These are phyloP conservation scores for Aspergillus pseudotamarii DNA, from an alignment of 2,329 filamentous ascomycete species.

Conservation along the genomic window DNA sequence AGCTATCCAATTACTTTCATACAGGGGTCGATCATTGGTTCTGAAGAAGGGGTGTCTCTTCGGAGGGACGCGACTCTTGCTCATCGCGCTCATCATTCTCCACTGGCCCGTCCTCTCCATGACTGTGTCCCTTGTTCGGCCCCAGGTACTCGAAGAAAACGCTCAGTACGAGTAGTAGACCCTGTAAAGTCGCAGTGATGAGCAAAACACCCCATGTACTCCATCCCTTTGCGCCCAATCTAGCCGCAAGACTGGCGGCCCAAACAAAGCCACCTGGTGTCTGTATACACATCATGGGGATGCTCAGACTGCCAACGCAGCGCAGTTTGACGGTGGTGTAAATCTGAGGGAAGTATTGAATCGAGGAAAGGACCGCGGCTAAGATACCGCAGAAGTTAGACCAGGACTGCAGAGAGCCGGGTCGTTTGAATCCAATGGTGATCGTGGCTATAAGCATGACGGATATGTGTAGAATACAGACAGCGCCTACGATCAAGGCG, in stretches of 20 bases:
- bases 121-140: slow-evolving; percentile 47
- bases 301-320: slow-evolving; percentile 86
- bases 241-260: slow-evolving; percentile 76
- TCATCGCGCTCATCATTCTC: slow-evolving; percentile 15
- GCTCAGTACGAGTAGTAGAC: slow-evolving; percentile 75
- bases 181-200: slow-evolving; percentile 83
- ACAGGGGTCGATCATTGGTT: slow-evolving; percentile 22
- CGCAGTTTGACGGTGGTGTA: slow-evolving; percentile 85
- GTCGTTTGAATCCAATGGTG: slow-evolving; percentile 66
- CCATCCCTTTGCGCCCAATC: slow-evolving; percentile 83
- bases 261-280: slow-evolving; percentile 91
- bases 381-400: slow-evolving; percentile 83
- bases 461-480: slow-evolving; percentile 76
- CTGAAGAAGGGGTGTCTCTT: slow-evolving; percentile 40
- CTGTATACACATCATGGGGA: slow-evolving; percentile 98
- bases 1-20: background rate
- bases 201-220: slow-evolving; percentile 94
- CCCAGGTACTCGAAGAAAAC: slow-evolving; percentile 65
- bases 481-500: slow-evolving; percentile 71
- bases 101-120: slow-evolving; percentile 22
- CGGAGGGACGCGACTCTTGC: slow-evolving; percentile 28
- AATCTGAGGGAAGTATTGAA: slow-evolving; percentile 96
- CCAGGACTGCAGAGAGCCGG: slow-evolving; percentile 71
- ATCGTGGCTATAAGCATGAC: slow-evolving; percentile 66
- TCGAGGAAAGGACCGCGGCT: slow-evolving; percentile 73